phyloP scores from a whole-genome alignment of 2,329 filamentous ascomycete species.

The Cadophora malorum region DNA sequence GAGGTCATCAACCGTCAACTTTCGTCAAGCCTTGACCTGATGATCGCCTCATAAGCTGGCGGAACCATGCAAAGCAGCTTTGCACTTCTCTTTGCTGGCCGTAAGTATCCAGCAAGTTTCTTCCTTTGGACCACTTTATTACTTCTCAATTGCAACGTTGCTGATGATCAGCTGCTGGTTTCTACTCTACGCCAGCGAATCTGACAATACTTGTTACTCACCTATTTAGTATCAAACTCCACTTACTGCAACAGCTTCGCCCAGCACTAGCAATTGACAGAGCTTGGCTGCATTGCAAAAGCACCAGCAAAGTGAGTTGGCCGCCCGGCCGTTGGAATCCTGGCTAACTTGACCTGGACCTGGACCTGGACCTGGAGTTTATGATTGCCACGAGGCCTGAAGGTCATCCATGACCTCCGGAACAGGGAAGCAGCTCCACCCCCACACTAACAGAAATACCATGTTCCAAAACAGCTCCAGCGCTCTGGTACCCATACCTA shows the following conservation, averaged over 20 bases:
- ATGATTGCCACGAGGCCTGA: conserved; percentile 35
- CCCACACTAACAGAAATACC: conserved; percentile 32
- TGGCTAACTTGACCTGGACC: conserved; percentile 1
- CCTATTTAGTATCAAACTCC: conserved; percentile 27
- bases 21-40: conserved; percentile 17
- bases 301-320: conserved; percentile 23
- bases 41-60: conserved; percentile 17
- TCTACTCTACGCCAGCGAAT: conserved; percentile 27
- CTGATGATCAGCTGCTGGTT: conserved; percentile 28
- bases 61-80: not conserved
- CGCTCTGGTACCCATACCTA: conserved; percentile 3
- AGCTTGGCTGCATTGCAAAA: conserved; percentile 19
- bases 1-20: conserved; percentile 21
- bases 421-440: conserved; percentile 23
- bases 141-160: conserved; percentile 28
- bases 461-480: conserved; percentile 15
- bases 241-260: conserved; percentile 13
- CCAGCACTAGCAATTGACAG: conserved; percentile 18
- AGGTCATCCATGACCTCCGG: conserved; percentile 25
- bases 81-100: not conserved
- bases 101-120: not conserved
- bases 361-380: conserved; percentile 27
- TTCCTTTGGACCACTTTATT: conserved; percentile 13
- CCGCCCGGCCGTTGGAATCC: conserved; percentile 29
- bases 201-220: conserved; percentile 32